Evolutionary conservation across 768 basidiomycete species (phyloP), one percentile per base, ranked within the genome.

Genomic region (Leccinum pellstonianum): DNA sequence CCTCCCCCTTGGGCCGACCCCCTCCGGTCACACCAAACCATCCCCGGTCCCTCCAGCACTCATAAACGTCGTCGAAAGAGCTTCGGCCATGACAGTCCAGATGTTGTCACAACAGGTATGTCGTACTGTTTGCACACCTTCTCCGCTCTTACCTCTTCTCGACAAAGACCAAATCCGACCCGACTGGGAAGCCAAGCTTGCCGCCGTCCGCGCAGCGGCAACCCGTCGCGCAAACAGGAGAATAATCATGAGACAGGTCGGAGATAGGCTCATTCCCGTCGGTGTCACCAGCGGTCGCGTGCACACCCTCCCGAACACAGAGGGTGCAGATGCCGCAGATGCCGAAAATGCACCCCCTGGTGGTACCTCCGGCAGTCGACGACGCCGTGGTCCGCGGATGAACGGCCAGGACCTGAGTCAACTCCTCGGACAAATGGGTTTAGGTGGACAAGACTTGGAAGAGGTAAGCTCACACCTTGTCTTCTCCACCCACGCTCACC

Each of bases 241-340:
- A 49, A 96, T 98, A 72, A 90, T 99, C 57, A 98, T 99, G 95
- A 87, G 97, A 48, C 94, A 98, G 75, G 93, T 98, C 33, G 97
- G 97, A 57, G 97, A 98, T 75, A 86, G 95, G 35, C 88, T 99
- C 56, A 91, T 99, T 60, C 97, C 97, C 31, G 93, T 99, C 23
- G 97, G 97, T 27, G 91, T 97, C 61, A 95, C 95, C 3, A 95
- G 93, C 66, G 94, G 87, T 59, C 84, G 92, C 23, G 84, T 90
- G 55, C 89, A 90, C 65, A 77, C 88, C 29, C 77, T 93, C 35
- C 73, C 74, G 1, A 79, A 84, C 19, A 81, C 87, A 58, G 87
- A 87, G 60, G 83, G 68, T 29, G 64, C 76, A n/a, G 79, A 78
- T 55, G 77, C 76, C 14, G 73, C 75, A 29, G 82, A 77, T 54